Base-by-base conservation (phyloP, 768 basidiomycete genomes). In the Lanmaoa rubissima region DNA sequence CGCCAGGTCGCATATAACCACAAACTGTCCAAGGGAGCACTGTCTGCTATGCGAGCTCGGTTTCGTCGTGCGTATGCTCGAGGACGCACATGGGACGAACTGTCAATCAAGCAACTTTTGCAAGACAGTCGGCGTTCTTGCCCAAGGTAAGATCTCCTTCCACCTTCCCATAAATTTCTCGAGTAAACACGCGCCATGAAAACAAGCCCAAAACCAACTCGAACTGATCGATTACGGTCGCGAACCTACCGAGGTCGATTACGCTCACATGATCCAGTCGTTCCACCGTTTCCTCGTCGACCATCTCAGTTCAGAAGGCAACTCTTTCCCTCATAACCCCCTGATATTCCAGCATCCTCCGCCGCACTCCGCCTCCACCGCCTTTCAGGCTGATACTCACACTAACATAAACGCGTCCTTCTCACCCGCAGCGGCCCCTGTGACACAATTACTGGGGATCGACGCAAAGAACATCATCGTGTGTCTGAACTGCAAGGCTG, bases 81-180 rank as follows among this genome's bases (percentile, higher is more conserved):
- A 96, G 71, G 95, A 98, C 66, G 96, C 97, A 0, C 80, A 79
- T 39, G 97, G 97, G 0, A 91, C 82, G 19, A 98, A 99, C 63
- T 98, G 96, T 65, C 96, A 98, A 70, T 86, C 94, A 6, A 94
- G 89, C 71, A 99, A 99, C 71, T 99, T 98, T 65, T 98, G 94
- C 70, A 89, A 93, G 72, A 90, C 94, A 3, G 90, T 98, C 44
- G 88, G 91, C 17, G 86, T 92, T 3, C 81, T 94, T 34, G 90
- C 92, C 7, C 92, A 94, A 73, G 85, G 94, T 94, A 63, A 51
- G 49, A 71, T 63, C 3, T 13, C n/a, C 24, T 38, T 19, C 38
- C 19, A 17, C 32, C 21, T 19, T 19, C 12, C 28, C n/a, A 24
- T n/a, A 26, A 10, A 26, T 12, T 16, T 47, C 16, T 34, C 13